Conservation (phyloP, 2,329 filamentous ascomycete genomes). For the Cercospora berteroae region DNA sequence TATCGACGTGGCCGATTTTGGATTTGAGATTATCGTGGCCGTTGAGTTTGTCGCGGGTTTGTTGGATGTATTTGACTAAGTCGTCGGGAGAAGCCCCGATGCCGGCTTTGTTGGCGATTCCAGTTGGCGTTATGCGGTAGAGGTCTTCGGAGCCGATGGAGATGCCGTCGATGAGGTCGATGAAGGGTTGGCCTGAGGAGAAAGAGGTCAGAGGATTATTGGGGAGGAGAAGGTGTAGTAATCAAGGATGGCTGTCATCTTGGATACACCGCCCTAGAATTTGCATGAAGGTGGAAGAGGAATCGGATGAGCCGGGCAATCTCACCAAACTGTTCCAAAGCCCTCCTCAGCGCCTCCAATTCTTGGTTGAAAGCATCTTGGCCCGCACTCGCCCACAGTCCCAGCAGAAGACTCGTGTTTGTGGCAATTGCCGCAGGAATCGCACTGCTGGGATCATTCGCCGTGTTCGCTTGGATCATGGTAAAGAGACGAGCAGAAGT, state of each 20-base stretch:
- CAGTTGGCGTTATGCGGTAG: constrained; percentile 64
- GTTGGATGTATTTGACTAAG: constrained; percentile 67
- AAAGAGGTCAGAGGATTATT: too few species aligned
- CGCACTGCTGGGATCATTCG: constrained; percentile 62
- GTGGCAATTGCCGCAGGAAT: constrained; percentile 82
- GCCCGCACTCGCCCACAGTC: constrained; percentile 64
- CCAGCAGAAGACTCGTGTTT: constrained; percentile 74
- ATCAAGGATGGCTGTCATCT: neutral
- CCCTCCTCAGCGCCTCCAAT: constrained; percentile 67
- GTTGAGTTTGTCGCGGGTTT: constrained; percentile 63
- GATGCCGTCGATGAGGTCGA: constrained; percentile 71
- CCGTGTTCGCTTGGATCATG: constrained; percentile 55
- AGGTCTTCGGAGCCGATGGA: constrained; percentile 82
- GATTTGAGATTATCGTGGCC: constrained; percentile 57
- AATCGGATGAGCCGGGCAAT: neutral
- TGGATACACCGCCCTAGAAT: neutral
- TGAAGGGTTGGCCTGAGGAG: constrained; percentile 57
- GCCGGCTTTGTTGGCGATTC: constrained; percentile 61
- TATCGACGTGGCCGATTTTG: constrained; percentile 80
- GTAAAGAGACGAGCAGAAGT: constrained; percentile 61
- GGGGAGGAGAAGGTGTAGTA: neutral
- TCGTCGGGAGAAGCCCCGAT: constrained; percentile 61
- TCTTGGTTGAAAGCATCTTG: constrained; percentile 65
- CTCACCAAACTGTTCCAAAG: constrained; percentile 60
- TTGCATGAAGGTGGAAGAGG: too few species aligned